phyloP scores from a whole-genome alignment of 1,284 basidiomycete species.

The Fomitopsis palustris region DNA sequence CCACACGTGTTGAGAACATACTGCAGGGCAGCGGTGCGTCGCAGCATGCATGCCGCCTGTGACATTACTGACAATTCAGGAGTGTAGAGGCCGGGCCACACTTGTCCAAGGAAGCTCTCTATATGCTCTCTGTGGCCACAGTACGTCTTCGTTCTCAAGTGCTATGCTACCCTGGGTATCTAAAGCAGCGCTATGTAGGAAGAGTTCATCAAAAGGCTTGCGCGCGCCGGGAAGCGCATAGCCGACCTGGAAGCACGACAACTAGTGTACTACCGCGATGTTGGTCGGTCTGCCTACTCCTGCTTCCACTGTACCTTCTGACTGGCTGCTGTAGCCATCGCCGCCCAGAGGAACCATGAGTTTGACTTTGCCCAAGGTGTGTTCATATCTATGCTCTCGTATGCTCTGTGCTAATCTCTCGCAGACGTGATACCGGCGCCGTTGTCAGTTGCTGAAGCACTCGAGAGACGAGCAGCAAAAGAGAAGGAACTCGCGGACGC shows the following conservation, averaged over 20 bases:
- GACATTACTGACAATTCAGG: slow-evolving; percentile 29
- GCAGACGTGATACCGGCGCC: slow-evolving; percentile 70
- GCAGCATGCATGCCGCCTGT: background rate
- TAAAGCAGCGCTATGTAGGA: slow-evolving; percentile 45
- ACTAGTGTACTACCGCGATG: slow-evolving; percentile 60
- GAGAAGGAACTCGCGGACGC: slow-evolving; percentile 56
- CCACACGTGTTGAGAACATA: slow-evolving; percentile 62
- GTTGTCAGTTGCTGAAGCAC: slow-evolving; percentile 53
- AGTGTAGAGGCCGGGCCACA: slow-evolving; percentile 42
- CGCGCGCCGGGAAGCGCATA: slow-evolving; percentile 54
- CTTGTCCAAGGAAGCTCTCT: slow-evolving; percentile 72
- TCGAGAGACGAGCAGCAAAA: slow-evolving; percentile 51
- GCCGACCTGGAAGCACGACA: slow-evolving; percentile 49
- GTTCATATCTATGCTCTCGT: background rate
- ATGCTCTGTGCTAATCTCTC: background rate
- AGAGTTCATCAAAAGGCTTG: slow-evolving; percentile 70
- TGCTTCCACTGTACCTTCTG: slow-evolving; percentile 9
- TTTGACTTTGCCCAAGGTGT: slow-evolving; percentile 69
- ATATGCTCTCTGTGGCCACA: slow-evolving; percentile 66
- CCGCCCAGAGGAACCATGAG: slow-evolving; percentile 57
- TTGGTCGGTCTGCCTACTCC: slow-evolving; percentile 45
- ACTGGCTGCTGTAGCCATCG: slow-evolving; percentile 39
- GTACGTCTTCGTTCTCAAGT: slow-evolving; percentile 37
- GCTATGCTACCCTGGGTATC: background rate
- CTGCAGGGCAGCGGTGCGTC: slow-evolving; percentile 64